Evolutionary conservation across 257 asterid species (phyloP).

Genomic region (Lavandula angustifolia): DNA sequence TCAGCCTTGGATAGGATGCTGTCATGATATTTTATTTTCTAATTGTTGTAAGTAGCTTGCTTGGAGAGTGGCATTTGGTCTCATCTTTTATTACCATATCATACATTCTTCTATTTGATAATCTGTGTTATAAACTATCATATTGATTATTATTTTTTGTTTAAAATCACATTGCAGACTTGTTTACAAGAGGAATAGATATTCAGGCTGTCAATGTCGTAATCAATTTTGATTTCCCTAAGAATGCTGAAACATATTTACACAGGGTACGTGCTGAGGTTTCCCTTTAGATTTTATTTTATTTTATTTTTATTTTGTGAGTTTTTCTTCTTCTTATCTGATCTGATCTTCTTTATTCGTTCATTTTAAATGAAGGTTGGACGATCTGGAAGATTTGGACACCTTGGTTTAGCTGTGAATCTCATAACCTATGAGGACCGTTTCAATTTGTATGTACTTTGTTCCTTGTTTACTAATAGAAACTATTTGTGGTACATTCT

Average conservation of each 20-base stretch:
- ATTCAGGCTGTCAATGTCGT: constrained; percentile 91
- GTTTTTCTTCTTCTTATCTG: constrained; percentile 16
- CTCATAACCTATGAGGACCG: constrained; percentile 86
- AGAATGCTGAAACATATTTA: constrained; percentile 77
- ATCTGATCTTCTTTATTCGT: constrained; percentile 5
- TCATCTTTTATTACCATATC: constrained; percentile 11
- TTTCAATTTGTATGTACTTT: constrained; percentile 65
- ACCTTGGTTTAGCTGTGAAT: constrained; percentile 91
- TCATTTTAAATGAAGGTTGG: constrained; percentile 62
- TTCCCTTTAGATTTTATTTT: not conserved
- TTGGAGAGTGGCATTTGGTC: constrained; percentile 12
- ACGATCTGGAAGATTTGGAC: constrained; percentile 92
- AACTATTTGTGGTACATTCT: not conserved
- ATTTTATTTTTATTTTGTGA: not conserved
- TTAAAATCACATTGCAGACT: constrained; percentile 49
- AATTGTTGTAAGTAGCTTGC: not conserved
- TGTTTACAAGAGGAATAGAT: constrained; percentile 88
- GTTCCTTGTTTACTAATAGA: constrained; percentile 1
- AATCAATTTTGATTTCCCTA: constrained; percentile 82
- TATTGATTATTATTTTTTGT: constrained; percentile 19
- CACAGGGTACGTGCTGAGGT: constrained; percentile 67
- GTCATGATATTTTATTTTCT: constrained; percentile 18
- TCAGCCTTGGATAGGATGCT: not conserved
- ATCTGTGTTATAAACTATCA: constrained; percentile 18
- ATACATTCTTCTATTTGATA: not conserved